Conservation (phyloP, 306 rosid species). For the Glycine soja region DNA sequence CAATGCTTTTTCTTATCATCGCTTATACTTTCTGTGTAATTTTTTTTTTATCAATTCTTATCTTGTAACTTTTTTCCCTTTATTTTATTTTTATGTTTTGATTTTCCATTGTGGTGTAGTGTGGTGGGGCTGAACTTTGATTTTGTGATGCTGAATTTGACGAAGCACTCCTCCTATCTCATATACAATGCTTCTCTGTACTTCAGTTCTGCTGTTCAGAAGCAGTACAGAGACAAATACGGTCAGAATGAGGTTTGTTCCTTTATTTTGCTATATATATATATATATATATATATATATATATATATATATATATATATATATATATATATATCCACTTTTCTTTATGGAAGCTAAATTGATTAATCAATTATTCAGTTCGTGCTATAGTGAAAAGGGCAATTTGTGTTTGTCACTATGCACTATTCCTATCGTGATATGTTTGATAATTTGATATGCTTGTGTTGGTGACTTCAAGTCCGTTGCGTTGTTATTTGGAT, state of each 20-base stretch:
- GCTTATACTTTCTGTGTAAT: neutral
- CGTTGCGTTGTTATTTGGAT: neutral
- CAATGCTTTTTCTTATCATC: neutral
- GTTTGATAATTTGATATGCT: neutral
- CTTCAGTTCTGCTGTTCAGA: slow-evolving; percentile 76
- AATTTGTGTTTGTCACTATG: neutral
- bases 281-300: neutral
- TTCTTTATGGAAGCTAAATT: neutral
- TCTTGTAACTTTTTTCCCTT: neutral
- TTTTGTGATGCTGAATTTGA: slow-evolving; percentile 80
- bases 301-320: neutral
- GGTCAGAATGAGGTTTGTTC: slow-evolving; percentile 73
- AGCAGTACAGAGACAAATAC: slow-evolving; percentile 72
- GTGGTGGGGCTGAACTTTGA: slow-evolving; percentile 94
- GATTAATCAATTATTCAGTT: neutral
- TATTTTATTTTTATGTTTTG: neutral
- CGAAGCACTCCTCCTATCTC: slow-evolving; percentile 85
- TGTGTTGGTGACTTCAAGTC: neutral
- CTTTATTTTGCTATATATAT: neutral
- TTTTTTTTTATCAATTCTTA: neutral
- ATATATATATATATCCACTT: neutral
- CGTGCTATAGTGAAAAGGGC: neutral
- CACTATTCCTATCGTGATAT: neutral
- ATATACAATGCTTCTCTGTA: slow-evolving; percentile 80
- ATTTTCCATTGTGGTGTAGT: slow-evolving; percentile 44